Evolutionary conservation across 768 basidiomycete species (phyloP), one percentile per base, ranked within the genome.

Genomic region (Lentinus tigrinus): DNA sequence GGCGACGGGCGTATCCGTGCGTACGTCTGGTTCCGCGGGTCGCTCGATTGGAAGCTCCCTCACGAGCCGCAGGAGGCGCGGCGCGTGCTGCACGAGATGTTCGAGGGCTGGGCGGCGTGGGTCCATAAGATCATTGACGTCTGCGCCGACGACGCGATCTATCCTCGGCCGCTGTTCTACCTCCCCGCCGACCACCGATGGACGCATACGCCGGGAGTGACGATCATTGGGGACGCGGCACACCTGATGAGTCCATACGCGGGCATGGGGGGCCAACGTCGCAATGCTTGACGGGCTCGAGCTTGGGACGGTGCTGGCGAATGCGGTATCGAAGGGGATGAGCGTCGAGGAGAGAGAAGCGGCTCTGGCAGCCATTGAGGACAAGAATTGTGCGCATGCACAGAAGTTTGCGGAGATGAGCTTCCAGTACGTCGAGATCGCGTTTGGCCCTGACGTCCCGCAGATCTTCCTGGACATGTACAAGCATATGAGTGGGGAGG

Each of bases 221-320:
- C 56, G 31, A 28, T 57, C 54, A 24, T 49, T 44, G 26, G 57
- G 46, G 76, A 76, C 42, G 73, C 75, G 2, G 74, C 74, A 9
- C 75, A 77, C 56, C 57, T 73, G 7, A 74, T 77, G 74, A 57
- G 67, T 1, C 75, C 73, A 1, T 75, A 73, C 56, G 72, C 68
- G 1, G 74, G 76, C 9, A 71, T 70, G 24, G 75, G 76, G n/a
- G 5, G 74, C 68, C 43, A 76, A 77, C 52, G 68, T 68, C 40
- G 72, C 72, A 43, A 68, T 73, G 71, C 50, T 58, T 9, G 72
- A 73, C 47, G 71, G 50, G n/a, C 52, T 50, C 8, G 60, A 64
- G 43, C 60, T 62, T 28, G 54, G 60, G 13, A 38, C 47, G 7
- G 57, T 51, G 9, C 39, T 59, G 21, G 51, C 54, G 55, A 53